Base-by-base conservation (phyloP, 2,329 filamentous ascomycete species). In the Didymella lethalis region DNA sequence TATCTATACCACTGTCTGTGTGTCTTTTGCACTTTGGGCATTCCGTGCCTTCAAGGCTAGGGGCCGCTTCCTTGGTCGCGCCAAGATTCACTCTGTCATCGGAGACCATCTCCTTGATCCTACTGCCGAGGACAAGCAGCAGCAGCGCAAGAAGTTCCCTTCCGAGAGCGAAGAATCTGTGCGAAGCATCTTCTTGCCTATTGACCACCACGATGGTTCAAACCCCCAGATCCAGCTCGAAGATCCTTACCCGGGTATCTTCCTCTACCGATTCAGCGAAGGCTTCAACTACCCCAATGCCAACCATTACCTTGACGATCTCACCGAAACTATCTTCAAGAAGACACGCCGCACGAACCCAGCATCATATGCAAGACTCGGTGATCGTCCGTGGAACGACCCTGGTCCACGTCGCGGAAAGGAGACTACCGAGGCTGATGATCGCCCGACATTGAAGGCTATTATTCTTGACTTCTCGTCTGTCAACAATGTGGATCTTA, bases 241-340 rank as follows among this genome's bases (percentile, higher is more conserved):
- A 61, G 88, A 88, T 57, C 93, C 95, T 1, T 92, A 95, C 70
- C 94, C 94, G 0, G 95, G 95, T 49, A 86, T 99, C 69, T 97
- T 98, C 80, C 96, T 99, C 72, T 98, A 97, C 81, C 88, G 94
- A 43, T 97, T 99, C 78, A 90, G 91, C 0, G 94, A 98, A 80
- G 92, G 93, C 46, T 97, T 96, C 84, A 96, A 95, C 80, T 99
- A 97, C 73, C 93, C 93, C 57, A 99, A 97, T 68, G 93, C 92
- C 25, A 92, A 92, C 71, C 89, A 93, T 75, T 93, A 96, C 62
- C 85, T 97, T 45, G 93, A 97, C 70, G 86, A 92, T 70, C 73
- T 83, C 57, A 73, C 76, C 1, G 64, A 75, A 1, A 72, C 70
- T 10, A 79, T 83, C 40, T 81, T 83, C 64, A 67, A 75, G 48